A percentile compares a stretch with the other conserved stretches of the same genome.
These are phyloP conservation scores for Trichosporon inkin DNA, from an alignment of 1,284 basidiomycete genomes.

Conservation along the genomic window DNA sequence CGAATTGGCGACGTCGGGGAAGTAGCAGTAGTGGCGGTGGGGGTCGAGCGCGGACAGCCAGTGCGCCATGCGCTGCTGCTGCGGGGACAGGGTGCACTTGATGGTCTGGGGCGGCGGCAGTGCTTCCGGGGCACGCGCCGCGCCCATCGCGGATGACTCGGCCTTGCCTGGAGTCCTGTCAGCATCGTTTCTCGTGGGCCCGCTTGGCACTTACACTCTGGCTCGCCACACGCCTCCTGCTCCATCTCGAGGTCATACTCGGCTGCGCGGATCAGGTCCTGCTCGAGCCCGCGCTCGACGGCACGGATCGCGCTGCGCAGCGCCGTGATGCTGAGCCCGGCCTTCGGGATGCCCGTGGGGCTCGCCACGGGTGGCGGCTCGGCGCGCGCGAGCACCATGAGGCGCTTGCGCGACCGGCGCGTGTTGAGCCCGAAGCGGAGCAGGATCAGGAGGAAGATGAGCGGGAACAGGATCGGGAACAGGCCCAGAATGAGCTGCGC, in stretches of 20 bases:
- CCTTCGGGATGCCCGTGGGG: conserved; percentile 20
- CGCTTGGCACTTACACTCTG: neutral
- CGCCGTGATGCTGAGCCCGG: conserved; percentile 28
- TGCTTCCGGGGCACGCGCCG: neutral
- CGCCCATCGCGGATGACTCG: neutral
- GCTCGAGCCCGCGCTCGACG: conserved; percentile 37
- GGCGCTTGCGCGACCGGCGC: conserved; percentile 28
- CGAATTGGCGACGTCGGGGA: conserved; percentile 40
- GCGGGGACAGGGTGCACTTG: conserved; percentile 31
- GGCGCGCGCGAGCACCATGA: conserved; percentile 33
- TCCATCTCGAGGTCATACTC: conserved; percentile 14
- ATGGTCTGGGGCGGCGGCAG: conserved; percentile 19
- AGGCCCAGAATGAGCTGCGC: conserved; percentile 60
- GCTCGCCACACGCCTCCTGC: neutral
- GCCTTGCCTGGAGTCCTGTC: neutral
- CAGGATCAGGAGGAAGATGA: conserved; percentile 51
- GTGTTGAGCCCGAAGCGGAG: conserved; percentile 36
- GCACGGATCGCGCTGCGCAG: conserved; percentile 35
- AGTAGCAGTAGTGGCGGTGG: conserved; percentile 42
- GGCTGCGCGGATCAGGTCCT: conserved; percentile 32
- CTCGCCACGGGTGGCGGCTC: conserved; percentile 19
- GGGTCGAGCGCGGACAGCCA: conserved; percentile 39
- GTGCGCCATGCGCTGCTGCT: conserved; percentile 37
- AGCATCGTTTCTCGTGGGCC: neutral
- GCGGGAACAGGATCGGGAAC: conserved; percentile 55